A percentile compares a stretch with the other conserved stretches of the same genome.
These are phyloP conservation scores for Boletus subcaerulescens DNA, from an alignment of 768 basidiomycete species.

Conservation along the genomic window DNA sequence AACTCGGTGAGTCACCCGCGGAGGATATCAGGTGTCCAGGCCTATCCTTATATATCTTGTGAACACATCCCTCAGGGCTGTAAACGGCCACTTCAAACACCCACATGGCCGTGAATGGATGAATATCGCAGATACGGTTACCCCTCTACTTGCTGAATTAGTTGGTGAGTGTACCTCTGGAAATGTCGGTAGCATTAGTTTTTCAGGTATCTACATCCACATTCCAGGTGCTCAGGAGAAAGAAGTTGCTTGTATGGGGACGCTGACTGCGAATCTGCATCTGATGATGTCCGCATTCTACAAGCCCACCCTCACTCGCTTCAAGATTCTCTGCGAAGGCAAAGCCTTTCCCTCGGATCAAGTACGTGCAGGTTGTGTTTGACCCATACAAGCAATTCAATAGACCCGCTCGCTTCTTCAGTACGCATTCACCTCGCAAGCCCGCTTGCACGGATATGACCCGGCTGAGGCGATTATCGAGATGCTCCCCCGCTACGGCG, in stretches of 20 bases:
- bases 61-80: conserved; percentile 51
- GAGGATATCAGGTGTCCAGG: conserved; percentile 7
- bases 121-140: conserved; percentile 67
- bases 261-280: conserved; percentile 93
- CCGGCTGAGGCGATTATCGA: conserved; percentile 73
- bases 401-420: conserved; percentile 32
- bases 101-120: conserved; percentile 85
- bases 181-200: neutral
- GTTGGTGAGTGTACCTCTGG: conserved; percentile 56
- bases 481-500: conserved; percentile 75
- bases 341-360: conserved; percentile 97
- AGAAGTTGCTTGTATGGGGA: conserved; percentile 96
- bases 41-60: conserved; percentile 5
- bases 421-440: conserved; percentile 98
- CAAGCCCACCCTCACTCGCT: conserved; percentile 77
- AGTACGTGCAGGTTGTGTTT: conserved; percentile 43
- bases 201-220: conserved; percentile 20
- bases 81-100: conserved; percentile 87
- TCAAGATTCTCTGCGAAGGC: conserved; percentile 93
- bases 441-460: conserved; percentile 70
- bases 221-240: conserved; percentile 73
- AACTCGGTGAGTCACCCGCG: conserved; percentile 46
- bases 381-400: conserved; percentile 11
- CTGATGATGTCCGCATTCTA: conserved; percentile 95
- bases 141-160: conserved; percentile 72